These are phyloP conservation scores for Chalara sp. DNA, from an alignment of 2,329 filamentous ascomycete genomes.

Conservation along the genomic window DNA sequence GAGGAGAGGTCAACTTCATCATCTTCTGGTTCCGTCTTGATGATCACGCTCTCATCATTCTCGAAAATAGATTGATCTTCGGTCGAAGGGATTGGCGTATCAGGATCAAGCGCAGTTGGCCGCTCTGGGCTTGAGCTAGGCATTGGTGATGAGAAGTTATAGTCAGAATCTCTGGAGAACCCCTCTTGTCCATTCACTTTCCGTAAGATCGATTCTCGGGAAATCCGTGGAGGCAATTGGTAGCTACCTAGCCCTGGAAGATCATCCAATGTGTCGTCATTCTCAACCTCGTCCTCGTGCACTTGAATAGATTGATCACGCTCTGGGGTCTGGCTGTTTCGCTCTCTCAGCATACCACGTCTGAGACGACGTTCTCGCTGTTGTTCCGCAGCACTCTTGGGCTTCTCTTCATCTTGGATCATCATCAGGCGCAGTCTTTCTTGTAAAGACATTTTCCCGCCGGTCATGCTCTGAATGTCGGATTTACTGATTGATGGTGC, in stretches of 20 bases:
- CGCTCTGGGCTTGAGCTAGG: constrained; percentile 51
- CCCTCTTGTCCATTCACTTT: constrained; percentile 63
- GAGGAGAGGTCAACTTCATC: constrained; percentile 59
- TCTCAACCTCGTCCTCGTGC: constrained; percentile 52
- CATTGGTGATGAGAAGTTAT: constrained; percentile 56
- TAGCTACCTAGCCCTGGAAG: constrained; percentile 53
- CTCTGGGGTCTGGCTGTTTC: constrained; percentile 28
- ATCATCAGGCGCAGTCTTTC: constrained; percentile 86
- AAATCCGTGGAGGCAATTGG: constrained; percentile 71
- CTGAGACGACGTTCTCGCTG: constrained; percentile 65
- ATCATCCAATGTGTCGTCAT: constrained; percentile 54
- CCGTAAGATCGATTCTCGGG: constrained; percentile 85
- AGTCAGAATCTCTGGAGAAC: constrained; percentile 53
- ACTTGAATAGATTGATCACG: constrained; percentile 25
- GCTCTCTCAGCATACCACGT: constrained; percentile 48
- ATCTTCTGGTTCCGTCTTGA: constrained; percentile 57
- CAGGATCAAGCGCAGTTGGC: constrained; percentile 68
- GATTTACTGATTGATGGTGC: constrained; percentile 64
- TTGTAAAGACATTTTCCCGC: constrained; percentile 74
- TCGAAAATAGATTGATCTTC: constrained; percentile 58
- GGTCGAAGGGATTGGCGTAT: constrained; percentile 82
- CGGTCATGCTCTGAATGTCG: constrained; percentile 71
- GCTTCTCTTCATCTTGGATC: constrained; percentile 59
- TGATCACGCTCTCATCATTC: constrained; percentile 50
- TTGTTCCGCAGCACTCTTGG: constrained; percentile 54